These are phyloP conservation scores for Coniochaeta hoffmannii DNA, from an alignment of 2,329 filamentous ascomycete genomes.

Conservation along the genomic window DNA sequence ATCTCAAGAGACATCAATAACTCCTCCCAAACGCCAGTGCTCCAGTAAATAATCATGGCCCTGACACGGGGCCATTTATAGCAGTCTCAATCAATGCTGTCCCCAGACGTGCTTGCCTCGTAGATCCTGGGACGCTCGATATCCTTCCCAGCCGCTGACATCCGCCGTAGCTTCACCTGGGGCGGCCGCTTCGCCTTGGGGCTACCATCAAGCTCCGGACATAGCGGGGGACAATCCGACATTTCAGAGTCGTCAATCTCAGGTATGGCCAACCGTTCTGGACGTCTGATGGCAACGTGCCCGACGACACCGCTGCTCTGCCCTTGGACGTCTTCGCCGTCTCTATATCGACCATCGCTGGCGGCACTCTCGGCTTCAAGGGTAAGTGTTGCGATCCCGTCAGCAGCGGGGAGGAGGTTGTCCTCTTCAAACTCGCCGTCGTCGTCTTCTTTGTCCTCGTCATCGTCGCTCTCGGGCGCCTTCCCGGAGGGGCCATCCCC, in stretches of 20 bases:
- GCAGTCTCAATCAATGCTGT: neutral
- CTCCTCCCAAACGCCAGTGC: neutral
- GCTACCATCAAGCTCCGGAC: neutral
- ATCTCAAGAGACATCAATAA: neutral
- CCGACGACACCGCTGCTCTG: neutral
- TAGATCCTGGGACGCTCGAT: neutral
- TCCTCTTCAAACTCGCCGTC: constrained; percentile 19
- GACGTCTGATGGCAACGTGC: neutral
- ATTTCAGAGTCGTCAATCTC: neutral
- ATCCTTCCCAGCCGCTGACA: neutral
- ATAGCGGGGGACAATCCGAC: neutral
- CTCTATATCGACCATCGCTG: neutral
- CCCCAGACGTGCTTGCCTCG: neutral
- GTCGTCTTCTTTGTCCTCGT: constrained; percentile 26
- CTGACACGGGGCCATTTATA: neutral
- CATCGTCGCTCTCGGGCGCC: constrained; percentile 16
- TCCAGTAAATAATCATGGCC: neutral
- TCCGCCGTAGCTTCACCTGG: constrained; percentile 1
- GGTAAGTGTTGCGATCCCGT: neutral
- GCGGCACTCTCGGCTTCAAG: neutral
- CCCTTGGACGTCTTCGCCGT: neutral
- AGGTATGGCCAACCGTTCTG: neutral
- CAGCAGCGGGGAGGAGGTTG: neutral
- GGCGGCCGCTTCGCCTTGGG: neutral
- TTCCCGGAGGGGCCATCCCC: constrained; percentile 53